These are phyloP conservation scores for Coleophoma eucalyptorum DNA, from an alignment of 2,329 filamentous ascomycete genomes.

Conservation along the genomic window DNA sequence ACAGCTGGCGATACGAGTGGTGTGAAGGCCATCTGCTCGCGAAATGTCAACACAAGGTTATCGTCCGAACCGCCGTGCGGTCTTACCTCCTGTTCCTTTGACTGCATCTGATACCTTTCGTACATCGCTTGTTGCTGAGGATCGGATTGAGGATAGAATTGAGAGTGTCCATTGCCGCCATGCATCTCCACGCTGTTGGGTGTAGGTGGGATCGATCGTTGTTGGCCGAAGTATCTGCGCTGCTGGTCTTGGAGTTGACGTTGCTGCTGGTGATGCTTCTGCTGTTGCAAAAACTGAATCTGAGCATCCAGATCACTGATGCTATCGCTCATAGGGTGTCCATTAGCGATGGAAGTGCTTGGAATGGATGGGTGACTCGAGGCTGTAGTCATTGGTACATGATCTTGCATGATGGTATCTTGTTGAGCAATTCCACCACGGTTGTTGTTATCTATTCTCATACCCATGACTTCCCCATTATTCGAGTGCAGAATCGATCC, in stretches of 20 bases:
- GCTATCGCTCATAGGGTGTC: conserved; percentile 44
- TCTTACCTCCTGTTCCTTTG: conserved; percentile 65
- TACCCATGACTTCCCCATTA: conserved; percentile 39
- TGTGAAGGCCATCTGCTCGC: conserved; percentile 66
- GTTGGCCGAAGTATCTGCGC: conserved; percentile 47
- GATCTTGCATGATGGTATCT: conserved; percentile 37
- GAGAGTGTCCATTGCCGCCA: conserved; percentile 38
- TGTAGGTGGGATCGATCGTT: conserved; percentile 69
- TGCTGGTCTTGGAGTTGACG: conserved; percentile 40
- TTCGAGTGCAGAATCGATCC: conserved; percentile 21
- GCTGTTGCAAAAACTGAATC: conserved; percentile 62
- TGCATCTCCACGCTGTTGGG: conserved; percentile 79
- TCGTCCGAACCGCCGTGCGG: too few species aligned
- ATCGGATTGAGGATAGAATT: conserved; percentile 54
- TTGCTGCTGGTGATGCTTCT: conserved; percentile 55
- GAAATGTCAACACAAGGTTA: too few species aligned
- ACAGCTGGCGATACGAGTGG: conserved; percentile 82
- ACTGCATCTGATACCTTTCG: conserved; percentile 54
- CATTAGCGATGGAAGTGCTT: conserved; percentile 29
- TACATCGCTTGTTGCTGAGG: conserved; percentile 58
- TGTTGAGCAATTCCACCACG: conserved; percentile 14
- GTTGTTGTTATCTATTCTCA: conserved; percentile 34
- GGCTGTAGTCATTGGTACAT: conserved; percentile 44
- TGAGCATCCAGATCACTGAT: conserved; percentile 61
- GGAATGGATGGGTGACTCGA: conserved; percentile 40